Base-by-base conservation (phyloP, 139 green algal genomes). In the Picochlorum sp. region DNA sequence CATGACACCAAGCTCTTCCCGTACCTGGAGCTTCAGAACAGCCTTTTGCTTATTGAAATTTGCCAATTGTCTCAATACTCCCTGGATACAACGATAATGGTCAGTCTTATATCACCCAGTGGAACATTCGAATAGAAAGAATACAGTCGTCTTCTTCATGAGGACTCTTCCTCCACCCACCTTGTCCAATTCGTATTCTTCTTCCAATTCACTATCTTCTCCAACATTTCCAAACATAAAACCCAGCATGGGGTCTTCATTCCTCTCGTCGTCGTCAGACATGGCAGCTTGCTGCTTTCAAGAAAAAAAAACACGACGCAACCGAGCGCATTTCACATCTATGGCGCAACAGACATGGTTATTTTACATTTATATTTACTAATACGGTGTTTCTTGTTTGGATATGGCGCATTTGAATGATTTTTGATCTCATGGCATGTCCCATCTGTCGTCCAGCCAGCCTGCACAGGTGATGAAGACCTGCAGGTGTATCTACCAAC, bases 221-320 rank as follows among this genome's bases (percentile, higher is more conserved):
- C 74, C 66, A 21, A 78, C 49, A 31, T 78, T 78, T 24, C 71
- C 71, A 11, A 78, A 45, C 31, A 44, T 26, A 26, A 66, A 66
- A n/a, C 26, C 23, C 60, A 50, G 20, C 58, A 65, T 65, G 5
- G 41, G 41, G 21, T 65, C 58, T 18, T 52, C 58, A 9, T 52
- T 59, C n/a, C 23, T 21, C 23, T 65, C 58, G n/a, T 62, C 56
- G 18, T 15, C n/a, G 58, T 65, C 58, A 65, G 20, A 45, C 58
- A 65, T 65, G 18, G 16, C 23, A n/a, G 16, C 31, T 28, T 5
- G 18, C 13, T 62, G 16, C 18, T 34, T 62, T 62, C 18, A 54
- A 20, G 16, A 26, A 20, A 18, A 21, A n/a, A 20, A 26, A 26
- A 21, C 2, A 54, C 18, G 47, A 54, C 6, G 6, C 16, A 62